Conservation (phyloP, 2,329 filamentous ascomycete genomes). For the Botrytis deweyae region DNA sequence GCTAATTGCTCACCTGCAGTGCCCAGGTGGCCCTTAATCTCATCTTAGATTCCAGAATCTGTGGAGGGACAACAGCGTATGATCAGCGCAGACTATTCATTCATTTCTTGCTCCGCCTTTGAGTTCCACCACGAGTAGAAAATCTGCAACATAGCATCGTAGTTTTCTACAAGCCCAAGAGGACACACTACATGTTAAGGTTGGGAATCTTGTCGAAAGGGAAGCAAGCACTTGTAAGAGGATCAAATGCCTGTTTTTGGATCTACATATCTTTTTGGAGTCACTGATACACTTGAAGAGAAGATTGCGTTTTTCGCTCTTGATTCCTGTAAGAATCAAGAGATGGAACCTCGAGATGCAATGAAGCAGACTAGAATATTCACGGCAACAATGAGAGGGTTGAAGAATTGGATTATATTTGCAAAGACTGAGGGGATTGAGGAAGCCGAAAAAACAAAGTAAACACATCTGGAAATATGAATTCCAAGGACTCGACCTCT, state of each 20-base stretch:
- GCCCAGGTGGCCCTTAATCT: neutral
- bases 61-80: neutral
- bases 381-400: neutral
- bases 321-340: neutral
- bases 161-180: neutral
- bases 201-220: neutral
- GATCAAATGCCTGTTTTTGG: accelerated
- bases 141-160: neutral
- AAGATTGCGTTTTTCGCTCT: neutral
- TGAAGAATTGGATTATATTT: neutral
- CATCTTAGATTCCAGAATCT: neutral
- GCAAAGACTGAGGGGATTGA: neutral
- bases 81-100: neutral
- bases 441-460: neutral
- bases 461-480: too few species aligned
- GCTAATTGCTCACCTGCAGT: neutral
- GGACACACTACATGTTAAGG: neutral
- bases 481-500: neutral
- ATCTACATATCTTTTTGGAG: neutral
- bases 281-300: neutral
- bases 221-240: neutral
- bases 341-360: neutral
- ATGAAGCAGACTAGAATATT: accelerated
- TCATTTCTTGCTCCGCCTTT: neutral
- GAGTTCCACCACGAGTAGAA: neutral